phyloP scores from a whole-genome alignment of 2,329 filamentous ascomycete species.

The Tolypocladium sp. region DNA sequence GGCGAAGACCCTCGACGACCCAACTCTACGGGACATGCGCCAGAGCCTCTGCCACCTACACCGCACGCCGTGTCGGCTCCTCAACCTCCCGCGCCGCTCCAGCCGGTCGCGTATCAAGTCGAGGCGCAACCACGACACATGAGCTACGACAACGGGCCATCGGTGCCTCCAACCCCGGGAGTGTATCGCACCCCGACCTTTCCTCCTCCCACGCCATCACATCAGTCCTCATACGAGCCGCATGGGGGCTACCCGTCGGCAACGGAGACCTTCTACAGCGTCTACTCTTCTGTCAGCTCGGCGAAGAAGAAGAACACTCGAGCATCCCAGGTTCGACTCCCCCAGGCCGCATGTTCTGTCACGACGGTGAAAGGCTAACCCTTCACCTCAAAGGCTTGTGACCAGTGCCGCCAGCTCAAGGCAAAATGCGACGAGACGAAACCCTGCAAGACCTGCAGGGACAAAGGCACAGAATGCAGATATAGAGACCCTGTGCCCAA shows the following conservation, averaged over 20 bases:
- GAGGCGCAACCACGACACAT: slow-evolving; percentile 43
- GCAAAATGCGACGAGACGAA: slow-evolving; percentile 86
- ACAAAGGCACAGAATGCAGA: slow-evolving; percentile 74
- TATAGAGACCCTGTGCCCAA: slow-evolving; percentile 88
- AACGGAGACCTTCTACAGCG: slow-evolving; percentile 26
- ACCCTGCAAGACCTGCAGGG: slow-evolving; percentile 78
- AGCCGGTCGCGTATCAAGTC: slow-evolving; percentile 22
- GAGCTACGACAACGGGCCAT: slow-evolving; percentile 39
- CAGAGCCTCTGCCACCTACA: slow-evolving; percentile 21
- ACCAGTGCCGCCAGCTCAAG: slow-evolving; percentile 78
- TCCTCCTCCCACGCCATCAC: slow-evolving; percentile 30
- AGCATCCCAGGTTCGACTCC: slow-evolving; percentile 45
- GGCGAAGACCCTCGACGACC: slow-evolving; percentile 41
- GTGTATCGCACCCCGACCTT: slow-evolving; percentile 32
- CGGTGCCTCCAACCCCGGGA: slow-evolving; percentile 35
- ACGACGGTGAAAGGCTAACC: slow-evolving; percentile 5
- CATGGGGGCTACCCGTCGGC: slow-evolving; percentile 19
- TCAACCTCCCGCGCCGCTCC: slow-evolving; percentile 20
- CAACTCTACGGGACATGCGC: slow-evolving; percentile 40
- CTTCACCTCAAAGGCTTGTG: slow-evolving; percentile 59
- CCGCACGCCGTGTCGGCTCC: slow-evolving; percentile 21
- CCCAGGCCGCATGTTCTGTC: background rate
- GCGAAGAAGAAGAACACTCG: slow-evolving; percentile 54
- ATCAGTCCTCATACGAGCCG: slow-evolving; percentile 28
- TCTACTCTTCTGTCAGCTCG: slow-evolving; percentile 33